Percentiles rank a stretch among this genome's conserved stretches.
These are phyloP conservation scores for Baudoinia panamericana DNA, from an alignment of 495 filamentous ascomycete genomes.

Conservation along the genomic window DNA sequence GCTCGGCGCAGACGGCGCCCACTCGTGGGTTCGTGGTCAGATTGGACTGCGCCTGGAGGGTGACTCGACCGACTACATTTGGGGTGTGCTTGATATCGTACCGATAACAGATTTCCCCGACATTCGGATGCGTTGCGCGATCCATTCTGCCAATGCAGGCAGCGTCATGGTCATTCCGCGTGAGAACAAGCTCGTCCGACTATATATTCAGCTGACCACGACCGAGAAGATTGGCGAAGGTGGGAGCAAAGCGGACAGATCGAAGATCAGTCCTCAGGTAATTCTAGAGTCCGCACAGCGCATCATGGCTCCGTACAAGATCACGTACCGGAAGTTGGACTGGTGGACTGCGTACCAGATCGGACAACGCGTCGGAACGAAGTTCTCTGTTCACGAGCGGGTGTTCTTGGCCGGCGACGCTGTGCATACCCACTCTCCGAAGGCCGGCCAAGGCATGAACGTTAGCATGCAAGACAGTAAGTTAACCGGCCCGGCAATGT, in stretches of 20 bases:
- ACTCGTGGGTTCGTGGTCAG: constrained; percentile 45
- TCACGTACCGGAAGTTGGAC: constrained; percentile 48
- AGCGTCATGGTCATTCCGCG: constrained; percentile 58
- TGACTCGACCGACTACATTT: constrained; percentile 51
- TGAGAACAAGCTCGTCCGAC: constrained; percentile 51
- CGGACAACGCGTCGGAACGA: constrained; percentile 57
- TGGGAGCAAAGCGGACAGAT: constrained; percentile 33
- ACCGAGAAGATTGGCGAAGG: constrained; percentile 29
- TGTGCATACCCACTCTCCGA: constrained; percentile 70
- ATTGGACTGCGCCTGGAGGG: constrained; percentile 48
- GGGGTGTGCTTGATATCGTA: constrained; percentile 50
- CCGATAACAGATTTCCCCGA: constrained; percentile 60
- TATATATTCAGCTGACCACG: constrained; percentile 56
- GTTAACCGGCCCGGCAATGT: neutral
- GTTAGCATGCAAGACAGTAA: constrained; percentile 63
- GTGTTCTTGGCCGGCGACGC: constrained; percentile 74
- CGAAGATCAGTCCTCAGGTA: constrained; percentile 43
- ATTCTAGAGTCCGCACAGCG: constrained; percentile 46
- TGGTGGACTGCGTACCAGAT: constrained; percentile 56
- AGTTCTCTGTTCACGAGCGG: constrained; percentile 51
- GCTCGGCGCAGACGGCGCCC: constrained; percentile 56
- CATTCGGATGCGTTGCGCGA: constrained; percentile 52
- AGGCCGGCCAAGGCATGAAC: constrained; percentile 81
- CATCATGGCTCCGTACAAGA: constrained; percentile 48
- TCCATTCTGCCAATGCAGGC: constrained; percentile 50